Evolutionary conservation across 345 rosid species (phyloP).

Genomic region (Mercurialis annua): DNA sequence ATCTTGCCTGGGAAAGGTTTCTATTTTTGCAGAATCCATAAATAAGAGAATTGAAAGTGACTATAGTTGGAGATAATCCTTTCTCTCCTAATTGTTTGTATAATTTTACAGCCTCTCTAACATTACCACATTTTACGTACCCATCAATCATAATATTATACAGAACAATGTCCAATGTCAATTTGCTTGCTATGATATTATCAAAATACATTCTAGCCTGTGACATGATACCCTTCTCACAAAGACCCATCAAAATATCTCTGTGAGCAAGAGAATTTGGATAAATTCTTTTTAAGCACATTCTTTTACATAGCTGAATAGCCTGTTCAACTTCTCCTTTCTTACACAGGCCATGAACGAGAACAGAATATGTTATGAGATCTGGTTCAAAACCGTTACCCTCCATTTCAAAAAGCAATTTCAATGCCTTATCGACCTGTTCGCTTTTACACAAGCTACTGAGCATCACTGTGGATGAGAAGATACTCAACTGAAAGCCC

Average conservation of each 20-base stretch:
- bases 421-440: constrained; percentile 45
- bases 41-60: constrained; percentile 69
- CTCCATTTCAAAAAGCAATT: constrained; percentile 48
- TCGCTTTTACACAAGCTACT: constrained; percentile 67
- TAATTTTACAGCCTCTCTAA: constrained; percentile 48
- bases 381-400: constrained; percentile 49
- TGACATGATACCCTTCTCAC: constrained; percentile 45
- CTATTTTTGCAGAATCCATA: constrained; percentile 49
- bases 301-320: constrained; percentile 46
- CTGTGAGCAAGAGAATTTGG: constrained; percentile 45
- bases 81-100: constrained; percentile 35
- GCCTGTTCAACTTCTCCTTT: constrained; percentile 57
- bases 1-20: constrained; percentile 43
- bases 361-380: constrained; percentile 58
- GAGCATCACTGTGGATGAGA: constrained; percentile 52
- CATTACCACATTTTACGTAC: constrained; percentile 52
- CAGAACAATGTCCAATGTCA: constrained; percentile 38
- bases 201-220: constrained; percentile 59
- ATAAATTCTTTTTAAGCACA: constrained; percentile 42
- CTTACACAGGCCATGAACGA: constrained; percentile 71
- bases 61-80: constrained; percentile 50
- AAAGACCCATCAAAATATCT: constrained; percentile 54
- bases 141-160: constrained; percentile 69
- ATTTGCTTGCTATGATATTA: constrained; percentile 38
- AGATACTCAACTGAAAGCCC: constrained; percentile 42